Evolutionary conservation across 2,329 filamentous ascomycete species (phyloP).

Genomic region (Ophiostoma montium): DNA sequence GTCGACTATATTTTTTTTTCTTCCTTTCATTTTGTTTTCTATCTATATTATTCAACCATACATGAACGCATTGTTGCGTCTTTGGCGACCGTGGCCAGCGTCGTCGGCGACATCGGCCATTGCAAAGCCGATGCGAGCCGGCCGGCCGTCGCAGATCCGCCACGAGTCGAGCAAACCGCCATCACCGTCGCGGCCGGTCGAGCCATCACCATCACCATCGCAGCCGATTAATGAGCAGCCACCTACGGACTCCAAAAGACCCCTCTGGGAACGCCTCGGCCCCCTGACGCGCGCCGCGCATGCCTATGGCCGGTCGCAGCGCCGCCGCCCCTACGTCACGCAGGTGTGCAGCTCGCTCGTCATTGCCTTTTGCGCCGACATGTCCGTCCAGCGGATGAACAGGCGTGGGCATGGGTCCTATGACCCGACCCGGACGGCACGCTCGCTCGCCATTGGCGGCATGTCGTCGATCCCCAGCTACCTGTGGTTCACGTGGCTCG

Average conservation of each 20-base stretch:
- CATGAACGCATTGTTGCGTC: no score
- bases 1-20: no score
- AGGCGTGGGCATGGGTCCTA: constrained; percentile 31
- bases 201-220: neutral
- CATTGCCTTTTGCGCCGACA: constrained; percentile 66
- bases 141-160: neutral
- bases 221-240: no score
- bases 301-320: constrained; percentile 57
- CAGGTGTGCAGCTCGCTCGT: constrained; percentile 63
- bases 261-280: constrained; percentile 46
- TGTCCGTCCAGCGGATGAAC: constrained; percentile 59
- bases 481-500: constrained; percentile 73
- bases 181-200: neutral
- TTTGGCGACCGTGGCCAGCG: no score
- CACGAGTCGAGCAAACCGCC: neutral
- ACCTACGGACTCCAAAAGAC: no score
- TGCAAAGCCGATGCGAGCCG: no score
- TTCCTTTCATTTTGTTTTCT: no score
- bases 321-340: constrained; percentile 59
- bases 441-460: constrained; percentile 62
- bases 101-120: no score
- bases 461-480: constrained; percentile 65
- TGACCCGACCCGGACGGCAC: constrained; percentile 51
- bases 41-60: no score
- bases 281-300: constrained; percentile 38